Evolutionary conservation across 2,329 filamentous ascomycete genomes (phyloP).

Genomic region (Pestalotiopsis sp.): DNA sequence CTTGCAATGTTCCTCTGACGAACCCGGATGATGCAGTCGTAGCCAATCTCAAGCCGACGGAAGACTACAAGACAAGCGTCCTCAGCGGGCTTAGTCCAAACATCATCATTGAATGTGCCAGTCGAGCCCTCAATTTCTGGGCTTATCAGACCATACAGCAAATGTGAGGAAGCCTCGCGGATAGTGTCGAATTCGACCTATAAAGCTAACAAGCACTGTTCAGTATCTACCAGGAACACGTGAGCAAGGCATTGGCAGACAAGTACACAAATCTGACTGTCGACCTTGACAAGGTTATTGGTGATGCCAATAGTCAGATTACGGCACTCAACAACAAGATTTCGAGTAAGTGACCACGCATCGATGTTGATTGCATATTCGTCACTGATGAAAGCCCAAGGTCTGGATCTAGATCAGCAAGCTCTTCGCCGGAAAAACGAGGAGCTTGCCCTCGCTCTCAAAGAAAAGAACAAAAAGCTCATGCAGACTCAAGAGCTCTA

Average conservation of each 20-base stretch:
- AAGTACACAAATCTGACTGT: slow-evolving; percentile 67
- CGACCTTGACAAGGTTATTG: slow-evolving; percentile 72
- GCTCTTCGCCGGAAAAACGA: slow-evolving; percentile 70
- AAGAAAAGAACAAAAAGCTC: slow-evolving; percentile 71
- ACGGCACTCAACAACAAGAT: slow-evolving; percentile 66
- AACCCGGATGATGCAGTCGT: slow-evolving; percentile 76
- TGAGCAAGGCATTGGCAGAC: slow-evolving; percentile 71
- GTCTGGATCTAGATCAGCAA: slow-evolving; percentile 63
- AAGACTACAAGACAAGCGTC: slow-evolving; percentile 88
- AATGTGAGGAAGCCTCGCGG: slow-evolving; percentile 56
- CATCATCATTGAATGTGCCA: slow-evolving; percentile 84
- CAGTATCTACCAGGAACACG: slow-evolving; percentile 76
- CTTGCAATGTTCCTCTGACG: slow-evolving; percentile 68
- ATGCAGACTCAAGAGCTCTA: slow-evolving; percentile 69
- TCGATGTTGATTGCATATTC: background rate
- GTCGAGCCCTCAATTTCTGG: slow-evolving; percentile 80
- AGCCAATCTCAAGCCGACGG: slow-evolving; percentile 73
- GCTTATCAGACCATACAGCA: slow-evolving; percentile 84
- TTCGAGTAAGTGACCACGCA: slow-evolving; percentile 46
- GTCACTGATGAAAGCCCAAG: slow-evolving; percentile 24
- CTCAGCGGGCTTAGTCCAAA: slow-evolving; percentile 81
- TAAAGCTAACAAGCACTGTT: background rate
- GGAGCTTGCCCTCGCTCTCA: slow-evolving; percentile 66
- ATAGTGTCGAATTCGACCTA: background rate
- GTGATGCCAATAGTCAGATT: slow-evolving; percentile 76